Conservation (phyloP, 2,329 filamentous ascomycete genomes). For the Penicillium sp. region DNA sequence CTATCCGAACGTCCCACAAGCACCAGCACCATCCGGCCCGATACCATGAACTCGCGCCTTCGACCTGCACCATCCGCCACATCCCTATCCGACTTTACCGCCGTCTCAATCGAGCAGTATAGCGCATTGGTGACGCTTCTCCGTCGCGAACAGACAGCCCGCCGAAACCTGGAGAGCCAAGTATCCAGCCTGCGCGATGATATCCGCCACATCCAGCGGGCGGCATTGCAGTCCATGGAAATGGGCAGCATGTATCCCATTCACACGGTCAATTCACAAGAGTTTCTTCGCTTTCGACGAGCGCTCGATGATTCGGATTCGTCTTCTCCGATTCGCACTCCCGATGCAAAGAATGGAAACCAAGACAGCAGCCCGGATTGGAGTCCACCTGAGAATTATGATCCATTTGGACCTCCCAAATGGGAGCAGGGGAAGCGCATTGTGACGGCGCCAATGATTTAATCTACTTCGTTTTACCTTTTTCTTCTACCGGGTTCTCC, state of each 20-base stretch:
- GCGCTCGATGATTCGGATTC: slow-evolving; percentile 19
- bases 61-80: slow-evolving; percentile 30
- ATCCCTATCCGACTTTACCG: slow-evolving; percentile 30
- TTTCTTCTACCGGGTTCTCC: not conserved
- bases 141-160: slow-evolving; percentile 45
- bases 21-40: slow-evolving; percentile 33
- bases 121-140: slow-evolving; percentile 45
- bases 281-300: slow-evolving; percentile 29
- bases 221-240: slow-evolving; percentile 30
- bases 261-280: slow-evolving; percentile 28
- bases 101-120: slow-evolving; percentile 46
- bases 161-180: slow-evolving; percentile 44
- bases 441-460: slow-evolving; percentile 32
- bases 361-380: slow-evolving; percentile 24
- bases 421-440: slow-evolving; percentile 27
- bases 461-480: not conserved
- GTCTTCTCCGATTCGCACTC: slow-evolving; percentile 12
- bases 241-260: slow-evolving; percentile 34
- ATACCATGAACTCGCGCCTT: slow-evolving; percentile 25
- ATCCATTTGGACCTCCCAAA: slow-evolving; percentile 22
- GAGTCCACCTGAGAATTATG: slow-evolving; percentile 19
- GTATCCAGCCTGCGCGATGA: slow-evolving; percentile 42
- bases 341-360: slow-evolving; percentile 16
- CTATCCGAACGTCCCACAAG: slow-evolving; percentile 26
- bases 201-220: slow-evolving; percentile 33